These are phyloP conservation scores for Penicillium steckii DNA, from an alignment of 495 filamentous ascomycete genomes.

Conservation along the genomic window DNA sequence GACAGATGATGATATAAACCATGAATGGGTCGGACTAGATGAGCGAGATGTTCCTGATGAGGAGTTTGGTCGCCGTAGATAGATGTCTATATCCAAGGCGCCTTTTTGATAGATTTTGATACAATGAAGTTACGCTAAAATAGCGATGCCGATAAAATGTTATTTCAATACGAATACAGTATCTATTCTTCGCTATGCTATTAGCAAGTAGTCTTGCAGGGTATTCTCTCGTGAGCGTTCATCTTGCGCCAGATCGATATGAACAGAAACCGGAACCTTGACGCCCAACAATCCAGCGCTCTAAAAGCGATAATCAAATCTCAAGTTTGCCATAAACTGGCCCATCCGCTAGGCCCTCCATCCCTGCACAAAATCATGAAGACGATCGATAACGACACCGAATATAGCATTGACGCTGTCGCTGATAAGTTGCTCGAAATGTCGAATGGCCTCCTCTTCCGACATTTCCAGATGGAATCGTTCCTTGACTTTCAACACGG, in stretches of 20 bases:
- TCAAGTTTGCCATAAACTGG: no score
- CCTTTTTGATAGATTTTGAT: neutral
- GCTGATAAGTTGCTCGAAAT: slow-evolving; percentile 83
- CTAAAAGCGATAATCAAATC: neutral
- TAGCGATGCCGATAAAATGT: neutral
- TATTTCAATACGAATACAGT: no score
- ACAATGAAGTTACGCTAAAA: neutral
- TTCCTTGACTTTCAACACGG: slow-evolving; percentile 91
- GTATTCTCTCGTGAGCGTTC: slow-evolving; percentile 5
- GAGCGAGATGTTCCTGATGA: slow-evolving; percentile 18
- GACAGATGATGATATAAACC: slow-evolving; percentile 3
- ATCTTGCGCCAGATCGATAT: slow-evolving; percentile 1
- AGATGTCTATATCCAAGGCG: neutral
- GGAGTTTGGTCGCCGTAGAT: slow-evolving; percentile 12
- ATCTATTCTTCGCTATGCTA: neutral
- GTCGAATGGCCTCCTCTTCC: slow-evolving; percentile 88
- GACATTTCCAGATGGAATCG: slow-evolving; percentile 88
- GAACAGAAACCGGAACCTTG: neutral
- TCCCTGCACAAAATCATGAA: slow-evolving; percentile 91
- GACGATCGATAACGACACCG: slow-evolving; percentile 88
- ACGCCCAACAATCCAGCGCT: neutral
- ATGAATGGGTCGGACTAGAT: slow-evolving; percentile 32
- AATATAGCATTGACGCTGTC: slow-evolving; percentile 85
- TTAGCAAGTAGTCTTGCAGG: neutral
- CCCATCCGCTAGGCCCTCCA: slow-evolving; percentile 61